Conservation (phyloP, 2,329 filamentous ascomycete genomes). For the Pseudocercospora eumusae region DNA sequence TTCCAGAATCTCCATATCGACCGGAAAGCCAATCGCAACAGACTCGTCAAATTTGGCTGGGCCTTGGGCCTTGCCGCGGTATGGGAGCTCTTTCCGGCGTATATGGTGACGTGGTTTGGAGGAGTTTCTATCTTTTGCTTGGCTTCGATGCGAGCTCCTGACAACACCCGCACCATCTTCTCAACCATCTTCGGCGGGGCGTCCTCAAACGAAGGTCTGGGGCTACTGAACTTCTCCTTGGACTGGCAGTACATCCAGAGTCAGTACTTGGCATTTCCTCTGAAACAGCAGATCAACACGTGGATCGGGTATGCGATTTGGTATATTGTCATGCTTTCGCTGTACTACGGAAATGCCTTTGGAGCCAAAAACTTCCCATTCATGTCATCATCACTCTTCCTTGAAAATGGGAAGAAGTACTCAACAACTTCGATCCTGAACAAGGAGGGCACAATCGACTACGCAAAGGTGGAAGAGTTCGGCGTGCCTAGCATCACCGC, state of each 20-base stretch:
- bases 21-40: constrained; percentile 42
- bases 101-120: constrained; percentile 49
- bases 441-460: constrained; percentile 43
- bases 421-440: constrained; percentile 46
- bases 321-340: constrained; percentile 45
- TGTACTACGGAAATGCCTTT: constrained; percentile 51
- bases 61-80: constrained; percentile 45
- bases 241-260: constrained; percentile 56
- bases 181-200: constrained; percentile 55
- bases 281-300: constrained; percentile 49
- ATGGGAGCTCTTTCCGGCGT: constrained; percentile 55
- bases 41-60: constrained; percentile 47
- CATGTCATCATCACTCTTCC: constrained; percentile 47
- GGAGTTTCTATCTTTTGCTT: constrained; percentile 51
- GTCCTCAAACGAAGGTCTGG: constrained; percentile 50
- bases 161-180: constrained; percentile 47
- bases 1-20: constrained; percentile 45
- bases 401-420: constrained; percentile 40
- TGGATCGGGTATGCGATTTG: constrained; percentile 52
- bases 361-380: constrained; percentile 48
- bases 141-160: constrained; percentile 53
- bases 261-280: constrained; percentile 53
- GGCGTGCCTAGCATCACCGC: constrained; percentile 15
- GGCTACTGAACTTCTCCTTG: constrained; percentile 47
- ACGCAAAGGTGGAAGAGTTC: constrained; percentile 32